phyloP scores from a whole-genome alignment of 805 yeast species.

The Candida xiaguanensis region DNA sequence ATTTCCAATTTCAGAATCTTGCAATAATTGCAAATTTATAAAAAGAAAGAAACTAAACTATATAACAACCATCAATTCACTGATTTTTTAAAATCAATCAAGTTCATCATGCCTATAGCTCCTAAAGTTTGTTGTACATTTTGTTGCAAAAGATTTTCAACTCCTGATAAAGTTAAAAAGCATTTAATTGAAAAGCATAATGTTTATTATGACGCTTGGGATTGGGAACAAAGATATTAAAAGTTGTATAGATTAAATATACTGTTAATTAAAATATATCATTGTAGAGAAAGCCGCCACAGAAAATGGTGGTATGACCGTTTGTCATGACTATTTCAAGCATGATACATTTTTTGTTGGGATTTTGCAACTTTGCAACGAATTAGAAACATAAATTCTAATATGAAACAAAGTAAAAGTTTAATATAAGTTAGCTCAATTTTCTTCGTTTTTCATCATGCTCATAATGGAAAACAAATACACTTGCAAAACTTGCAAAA shows the following conservation, averaged over 20 bases:
- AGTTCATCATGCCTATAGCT: conserved; percentile 1
- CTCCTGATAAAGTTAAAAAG: conserved; percentile 1
- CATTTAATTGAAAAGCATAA: conserved; percentile 4
- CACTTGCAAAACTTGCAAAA: background rate
- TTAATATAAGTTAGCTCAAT: background rate
- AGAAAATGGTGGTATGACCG: no score
- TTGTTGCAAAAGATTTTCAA: conserved; percentile 5
- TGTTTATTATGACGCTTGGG: conserved; percentile 7
- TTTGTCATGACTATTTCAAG: no score
- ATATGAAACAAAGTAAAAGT: background rate
- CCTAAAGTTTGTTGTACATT: conserved; percentile 6
- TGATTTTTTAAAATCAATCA: background rate
- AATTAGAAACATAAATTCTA: no score
- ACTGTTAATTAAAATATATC: background rate
- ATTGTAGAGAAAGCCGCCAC: background rate
- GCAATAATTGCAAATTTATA: background rate
- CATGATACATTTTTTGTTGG: background rate
- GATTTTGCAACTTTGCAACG: background rate
- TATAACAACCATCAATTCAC: background rate
- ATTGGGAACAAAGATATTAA: background rate
- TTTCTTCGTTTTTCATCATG: background rate
- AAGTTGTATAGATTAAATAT: background rate
- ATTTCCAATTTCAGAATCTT: background rate
- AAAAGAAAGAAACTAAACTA: background rate
- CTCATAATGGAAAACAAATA: background rate